Conservation (phyloP, 164 flowering plant genomes). For the Santalum album region DNA sequence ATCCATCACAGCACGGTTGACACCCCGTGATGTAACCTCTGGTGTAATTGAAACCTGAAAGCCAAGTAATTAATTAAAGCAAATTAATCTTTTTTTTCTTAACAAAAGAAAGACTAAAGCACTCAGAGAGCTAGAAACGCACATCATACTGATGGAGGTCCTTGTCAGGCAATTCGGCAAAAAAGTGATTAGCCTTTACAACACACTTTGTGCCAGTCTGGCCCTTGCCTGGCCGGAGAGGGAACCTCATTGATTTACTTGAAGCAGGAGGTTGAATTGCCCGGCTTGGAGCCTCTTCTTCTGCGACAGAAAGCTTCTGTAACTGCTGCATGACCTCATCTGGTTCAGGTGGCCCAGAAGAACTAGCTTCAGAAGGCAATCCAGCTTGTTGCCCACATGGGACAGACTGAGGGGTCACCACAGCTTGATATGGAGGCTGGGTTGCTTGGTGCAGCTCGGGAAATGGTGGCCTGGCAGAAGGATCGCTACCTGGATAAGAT, state of each 20-base stretch:
- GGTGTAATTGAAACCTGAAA: slow-evolving; percentile 91
- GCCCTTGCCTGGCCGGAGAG: slow-evolving; percentile 77
- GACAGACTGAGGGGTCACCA: slow-evolving; percentile 17
- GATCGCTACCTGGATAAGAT: slow-evolving; percentile 29
- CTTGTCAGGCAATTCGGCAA: slow-evolving; percentile 77
- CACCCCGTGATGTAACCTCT: slow-evolving; percentile 77
- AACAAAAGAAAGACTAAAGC: not conserved
- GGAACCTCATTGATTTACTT: slow-evolving; percentile 54
- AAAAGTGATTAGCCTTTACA: slow-evolving; percentile 80
- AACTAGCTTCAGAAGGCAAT: slow-evolving; percentile 28
- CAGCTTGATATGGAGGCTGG: slow-evolving; percentile 32
- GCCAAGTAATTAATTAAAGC: not conserved
- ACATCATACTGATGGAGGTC: slow-evolving; percentile 88
- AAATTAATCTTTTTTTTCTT: too few species aligned
- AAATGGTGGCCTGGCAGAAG: slow-evolving; percentile 31
- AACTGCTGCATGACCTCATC: slow-evolving; percentile 30
- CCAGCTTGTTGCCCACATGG: slow-evolving; percentile 17
- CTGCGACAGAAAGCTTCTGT: slow-evolving; percentile 32
- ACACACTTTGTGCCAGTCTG: slow-evolving; percentile 47
- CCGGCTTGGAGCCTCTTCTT: slow-evolving; percentile 27
- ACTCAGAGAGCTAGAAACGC: slow-evolving; percentile 10
- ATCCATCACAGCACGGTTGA: slow-evolving; percentile 81
- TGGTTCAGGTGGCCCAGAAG: slow-evolving; percentile 31
- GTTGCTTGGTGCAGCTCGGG: slow-evolving; percentile 94
- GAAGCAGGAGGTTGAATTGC: slow-evolving; percentile 36